Evolutionary conservation across 306 rosid species (phyloP).

Genomic region (Ziziphus jujuba): DNA sequence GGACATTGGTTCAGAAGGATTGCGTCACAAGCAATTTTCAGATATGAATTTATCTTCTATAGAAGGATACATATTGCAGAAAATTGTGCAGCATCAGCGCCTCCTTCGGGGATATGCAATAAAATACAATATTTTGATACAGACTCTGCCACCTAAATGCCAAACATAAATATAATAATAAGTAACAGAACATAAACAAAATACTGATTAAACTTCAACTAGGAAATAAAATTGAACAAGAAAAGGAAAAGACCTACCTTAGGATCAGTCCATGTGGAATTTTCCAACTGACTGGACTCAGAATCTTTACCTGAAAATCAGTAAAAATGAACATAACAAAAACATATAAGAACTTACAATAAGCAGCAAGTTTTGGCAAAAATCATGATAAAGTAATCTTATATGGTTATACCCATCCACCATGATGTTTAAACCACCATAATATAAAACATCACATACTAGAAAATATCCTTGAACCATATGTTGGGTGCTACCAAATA

Average conservation of each 20-base stretch:
- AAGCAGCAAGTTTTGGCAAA: neutral
- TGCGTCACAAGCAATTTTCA: neutral
- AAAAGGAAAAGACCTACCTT: constrained; percentile 19
- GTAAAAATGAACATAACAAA: neutral
- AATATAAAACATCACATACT: no score
- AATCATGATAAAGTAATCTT: neutral
- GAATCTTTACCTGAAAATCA: constrained; percentile 43
- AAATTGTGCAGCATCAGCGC: constrained; percentile 48
- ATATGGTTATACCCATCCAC: no score
- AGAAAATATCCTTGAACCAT: neutral
- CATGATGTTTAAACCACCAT: no score
- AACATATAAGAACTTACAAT: neutral
- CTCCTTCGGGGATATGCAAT: constrained; percentile 47
- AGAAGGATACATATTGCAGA: constrained; percentile 60
- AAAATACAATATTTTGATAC: constrained; percentile 48
- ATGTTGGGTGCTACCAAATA: no score
- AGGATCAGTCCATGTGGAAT: constrained; percentile 43
- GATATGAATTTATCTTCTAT: neutral
- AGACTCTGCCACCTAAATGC: constrained; percentile 47
- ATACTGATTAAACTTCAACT: neutral
- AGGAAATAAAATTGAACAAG: neutral
- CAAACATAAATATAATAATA: constrained; percentile 2
- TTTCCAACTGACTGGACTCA: constrained; percentile 42
- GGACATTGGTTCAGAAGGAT: neutral
- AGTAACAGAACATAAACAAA: no score